Percentiles rank a stretch among this genome's conserved stretches.
phyloP scores from a whole-genome alignment of 1,284 basidiomycete genomes.

The Ganoderma multipileum region DNA sequence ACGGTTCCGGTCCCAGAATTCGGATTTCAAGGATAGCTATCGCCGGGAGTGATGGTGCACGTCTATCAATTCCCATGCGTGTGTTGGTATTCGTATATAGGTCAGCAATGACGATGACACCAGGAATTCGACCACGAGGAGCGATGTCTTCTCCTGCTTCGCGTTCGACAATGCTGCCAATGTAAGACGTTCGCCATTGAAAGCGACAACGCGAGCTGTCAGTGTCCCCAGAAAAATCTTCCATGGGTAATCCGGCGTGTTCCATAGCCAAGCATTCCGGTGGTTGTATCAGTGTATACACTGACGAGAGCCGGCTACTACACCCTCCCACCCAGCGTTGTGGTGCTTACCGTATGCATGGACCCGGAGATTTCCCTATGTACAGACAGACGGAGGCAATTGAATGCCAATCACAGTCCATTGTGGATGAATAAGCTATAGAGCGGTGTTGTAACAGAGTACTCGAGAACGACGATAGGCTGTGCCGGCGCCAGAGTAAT shows the following conservation, averaged over 20 bases:
- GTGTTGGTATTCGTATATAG: neutral
- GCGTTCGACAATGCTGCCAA: too few species aligned
- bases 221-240: neutral
- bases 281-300: neutral
- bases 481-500: neutral
- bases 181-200: neutral
- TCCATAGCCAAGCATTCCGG: neutral
- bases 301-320: neutral
- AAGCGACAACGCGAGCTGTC: neutral
- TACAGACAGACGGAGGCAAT: neutral
- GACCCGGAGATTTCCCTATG: neutral
- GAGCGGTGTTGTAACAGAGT: neutral
- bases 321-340: neutral
- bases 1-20: conserved; percentile 14
- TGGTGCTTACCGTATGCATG: neutral
- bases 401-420: neutral
- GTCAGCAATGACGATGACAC: too few species aligned
- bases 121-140: too few species aligned
- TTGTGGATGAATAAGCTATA: neutral
- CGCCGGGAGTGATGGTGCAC: conserved; percentile 16
- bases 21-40: conserved; percentile 29
- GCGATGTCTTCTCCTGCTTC: too few species aligned
- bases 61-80: neutral
- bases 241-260: neutral
- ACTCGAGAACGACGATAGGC: neutral